Base-by-base conservation (phyloP, 345 rosid species). In the Eucalyptus cloeziana region DNA sequence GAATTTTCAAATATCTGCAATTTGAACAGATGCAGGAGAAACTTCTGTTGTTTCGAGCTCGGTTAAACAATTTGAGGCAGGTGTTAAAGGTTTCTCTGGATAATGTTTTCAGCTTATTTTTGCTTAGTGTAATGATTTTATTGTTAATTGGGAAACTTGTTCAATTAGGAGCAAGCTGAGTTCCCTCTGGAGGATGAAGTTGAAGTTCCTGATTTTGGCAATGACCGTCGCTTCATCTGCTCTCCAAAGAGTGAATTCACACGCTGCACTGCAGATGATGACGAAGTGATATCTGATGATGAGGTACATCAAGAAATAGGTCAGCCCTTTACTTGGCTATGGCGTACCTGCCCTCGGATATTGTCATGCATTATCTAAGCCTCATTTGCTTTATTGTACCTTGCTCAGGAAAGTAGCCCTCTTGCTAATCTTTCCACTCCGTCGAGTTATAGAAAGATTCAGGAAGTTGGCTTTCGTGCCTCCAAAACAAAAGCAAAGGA, bases 191-290 rank as follows among this genome's bases (percentile, higher is more conserved):
- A 93, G 37, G 96, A 95, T 90, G 96, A 94, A 54, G 93, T 94
- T 80, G 95, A 93, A 88, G 91, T 90, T 90, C 96, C 96, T 87
- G 94, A 95, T 89, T 96, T 93, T 86, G 92, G 92, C 9, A 87
- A 91, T 58, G 95, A 96, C n/a, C 87, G 43, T 88, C 89, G 49
- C 79, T 40, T 89, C 86, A 58, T 85, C 81, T 89, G 90, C 87
- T 92, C 91, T 30, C 52, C 51, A 13, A 90, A 88, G 87, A 87
- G 86, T 87, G 90, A 88, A 86, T 93, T 90, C 37, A 56, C 60
- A 40, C 86, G 86, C 89, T 60, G 62, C 85, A n/a, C 27, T 86
- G 87, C 87, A 31, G 92, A 90, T 87, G 92, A 90, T 86, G 95
- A 92, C 17, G 93, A 92, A 81, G 86, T 56, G 62, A 86, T 89